These are phyloP conservation scores for Trichoderma virens DNA, from an alignment of 495 filamentous ascomycete genomes.

Conservation along the genomic window DNA sequence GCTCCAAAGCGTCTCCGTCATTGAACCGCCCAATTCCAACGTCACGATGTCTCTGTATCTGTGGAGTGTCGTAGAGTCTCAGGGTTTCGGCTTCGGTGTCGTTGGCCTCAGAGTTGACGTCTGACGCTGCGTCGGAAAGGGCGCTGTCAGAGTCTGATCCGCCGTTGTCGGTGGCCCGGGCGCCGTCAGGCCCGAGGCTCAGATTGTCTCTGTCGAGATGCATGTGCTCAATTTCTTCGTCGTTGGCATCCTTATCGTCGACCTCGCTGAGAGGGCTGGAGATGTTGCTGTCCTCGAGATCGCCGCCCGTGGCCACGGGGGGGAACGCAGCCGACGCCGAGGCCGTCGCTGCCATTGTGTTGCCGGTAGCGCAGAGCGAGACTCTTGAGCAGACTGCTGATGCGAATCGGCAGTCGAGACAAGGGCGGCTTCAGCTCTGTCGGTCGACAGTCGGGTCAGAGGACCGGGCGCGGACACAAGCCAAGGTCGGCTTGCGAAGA, in stretches of 20 bases:
- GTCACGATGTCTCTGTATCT: constrained; percentile 57
- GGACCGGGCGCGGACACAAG: not conserved
- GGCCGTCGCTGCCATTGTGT: constrained; percentile 13
- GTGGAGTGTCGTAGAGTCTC: constrained; percentile 84
- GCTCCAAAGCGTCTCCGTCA: constrained; percentile 38
- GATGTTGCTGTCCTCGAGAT: constrained; percentile 30
- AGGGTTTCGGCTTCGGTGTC: constrained; percentile 99
- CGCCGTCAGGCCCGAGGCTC: constrained; percentile 33
- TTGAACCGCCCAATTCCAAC: constrained; percentile 45
- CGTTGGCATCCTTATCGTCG: constrained; percentile 57
- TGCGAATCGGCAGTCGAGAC: not conserved
- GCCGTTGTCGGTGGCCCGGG: constrained; percentile 22
- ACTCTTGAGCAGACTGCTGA: not conserved
- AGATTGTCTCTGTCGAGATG: constrained; percentile 31
- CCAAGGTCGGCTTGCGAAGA: not conserved
- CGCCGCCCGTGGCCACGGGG: constrained; percentile 13
- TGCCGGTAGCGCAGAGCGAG: not conserved
- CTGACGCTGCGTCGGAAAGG: constrained; percentile 23
- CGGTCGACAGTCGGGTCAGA: not conserved
- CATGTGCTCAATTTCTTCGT: constrained; percentile 40
- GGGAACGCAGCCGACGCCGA: constrained; percentile 10
- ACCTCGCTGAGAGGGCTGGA: constrained; percentile 84
- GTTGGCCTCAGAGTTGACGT: constrained; percentile 42
- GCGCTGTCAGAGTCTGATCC: constrained; percentile 13
- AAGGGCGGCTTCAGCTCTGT: not conserved